phyloP scores from a whole-genome alignment of 805 yeast genomes.

The Cyberlindnera subsufficiens region DNA sequence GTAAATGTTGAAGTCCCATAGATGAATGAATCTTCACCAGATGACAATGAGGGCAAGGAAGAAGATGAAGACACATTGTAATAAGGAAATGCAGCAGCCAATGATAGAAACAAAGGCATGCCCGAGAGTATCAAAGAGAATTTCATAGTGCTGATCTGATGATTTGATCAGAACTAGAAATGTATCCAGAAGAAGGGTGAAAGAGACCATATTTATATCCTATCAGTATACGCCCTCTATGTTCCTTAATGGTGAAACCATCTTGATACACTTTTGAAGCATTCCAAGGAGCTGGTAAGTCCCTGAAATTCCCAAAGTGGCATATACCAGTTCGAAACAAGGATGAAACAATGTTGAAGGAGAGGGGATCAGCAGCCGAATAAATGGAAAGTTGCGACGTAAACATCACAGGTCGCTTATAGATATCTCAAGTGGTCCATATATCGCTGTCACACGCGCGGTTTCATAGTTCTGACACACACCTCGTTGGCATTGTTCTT shows the following conservation, averaged over 20 bases:
- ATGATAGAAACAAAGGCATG: neutral
- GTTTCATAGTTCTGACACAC: no score
- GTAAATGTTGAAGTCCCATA: constrained; percentile 3
- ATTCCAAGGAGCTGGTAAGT: neutral
- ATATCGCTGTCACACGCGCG: no score
- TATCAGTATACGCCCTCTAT: no score
- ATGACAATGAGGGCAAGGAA: neutral
- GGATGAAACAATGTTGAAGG: neutral
- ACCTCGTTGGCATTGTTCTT: no score
- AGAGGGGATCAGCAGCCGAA: no score
- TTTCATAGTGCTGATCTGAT: neutral
- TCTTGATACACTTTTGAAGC: neutral
- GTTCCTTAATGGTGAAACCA: neutral
- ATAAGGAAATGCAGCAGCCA: constrained; percentile 2
- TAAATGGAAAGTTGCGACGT: no score
- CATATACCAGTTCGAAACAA: neutral
- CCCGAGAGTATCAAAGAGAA: neutral
- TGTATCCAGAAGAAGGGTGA: no score
- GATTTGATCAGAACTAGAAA: neutral
- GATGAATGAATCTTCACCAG: constrained; percentile 6
- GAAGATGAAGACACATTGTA: constrained; percentile 3
- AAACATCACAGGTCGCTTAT: no score
- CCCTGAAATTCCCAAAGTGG: neutral
- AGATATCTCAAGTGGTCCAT: no score
- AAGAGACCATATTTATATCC: no score